A percentile compares a stretch with the other conserved stretches of the same genome.
Evolutionary conservation across 371 early-diverging fungal genomes (phyloP).

Genomic region (Cokeromyces recurvatus): DNA sequence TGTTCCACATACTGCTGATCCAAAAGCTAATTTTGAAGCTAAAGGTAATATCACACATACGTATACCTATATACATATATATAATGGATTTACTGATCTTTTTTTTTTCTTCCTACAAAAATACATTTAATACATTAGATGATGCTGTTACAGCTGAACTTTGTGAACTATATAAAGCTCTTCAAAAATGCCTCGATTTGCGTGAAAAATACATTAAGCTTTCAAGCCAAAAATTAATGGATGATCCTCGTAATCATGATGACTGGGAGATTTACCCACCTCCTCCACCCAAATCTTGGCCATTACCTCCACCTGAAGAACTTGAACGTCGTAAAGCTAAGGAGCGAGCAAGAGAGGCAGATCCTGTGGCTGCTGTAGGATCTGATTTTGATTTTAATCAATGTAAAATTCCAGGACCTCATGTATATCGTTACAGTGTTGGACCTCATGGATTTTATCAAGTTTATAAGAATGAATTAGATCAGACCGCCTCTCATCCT

Average conservation of each 20-base stretch:
- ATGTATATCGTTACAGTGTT: slow-evolving; percentile 31
- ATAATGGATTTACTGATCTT: no score
- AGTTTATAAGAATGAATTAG: slow-evolving; percentile 22
- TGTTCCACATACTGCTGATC: background rate
- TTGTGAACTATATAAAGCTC: slow-evolving; percentile 39
- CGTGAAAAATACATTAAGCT: slow-evolving; percentile 83
- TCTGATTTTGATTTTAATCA: slow-evolving; percentile 59
- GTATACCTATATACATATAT: no score
- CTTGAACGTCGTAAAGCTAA: slow-evolving; percentile 33
- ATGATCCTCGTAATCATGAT: slow-evolving; percentile 81
- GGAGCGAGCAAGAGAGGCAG: slow-evolving; percentile 45
- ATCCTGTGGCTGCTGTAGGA: slow-evolving; percentile 47
- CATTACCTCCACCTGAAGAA: slow-evolving; percentile 45
- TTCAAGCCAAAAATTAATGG: slow-evolving; percentile 73
- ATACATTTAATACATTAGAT: no score
- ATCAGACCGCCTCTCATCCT: background rate
- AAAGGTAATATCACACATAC: no score
- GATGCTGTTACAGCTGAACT: slow-evolving; percentile 55
- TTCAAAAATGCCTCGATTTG: slow-evolving; percentile 72
- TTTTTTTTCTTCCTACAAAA: no score
- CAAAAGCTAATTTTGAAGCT: no score
- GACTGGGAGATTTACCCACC: slow-evolving; percentile 89
- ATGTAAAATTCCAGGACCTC: slow-evolving; percentile 60
- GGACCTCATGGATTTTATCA: slow-evolving; percentile 34
- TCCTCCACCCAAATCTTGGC: slow-evolving; percentile 78